Evolutionary conservation across 805 yeast species (phyloP).

Genomic region (Wickerhamomyces bovis): DNA sequence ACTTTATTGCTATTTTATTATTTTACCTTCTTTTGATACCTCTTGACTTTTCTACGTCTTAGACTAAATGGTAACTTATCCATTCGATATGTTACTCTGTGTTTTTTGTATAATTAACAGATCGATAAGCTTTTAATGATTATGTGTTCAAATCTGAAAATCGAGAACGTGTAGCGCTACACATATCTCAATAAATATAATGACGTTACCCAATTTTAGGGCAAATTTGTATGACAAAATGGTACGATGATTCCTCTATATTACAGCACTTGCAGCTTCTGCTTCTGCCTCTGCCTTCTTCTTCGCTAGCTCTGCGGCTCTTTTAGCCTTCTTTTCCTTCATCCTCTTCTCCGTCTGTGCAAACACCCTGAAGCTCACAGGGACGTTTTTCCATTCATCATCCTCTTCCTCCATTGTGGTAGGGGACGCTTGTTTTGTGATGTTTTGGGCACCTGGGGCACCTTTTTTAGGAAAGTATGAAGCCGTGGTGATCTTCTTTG

Average conservation of each 20-base stretch:
- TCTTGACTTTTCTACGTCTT: not conserved
- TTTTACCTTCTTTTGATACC: not conserved
- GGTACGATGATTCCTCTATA: not conserved
- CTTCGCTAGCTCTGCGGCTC: slow-evolving; percentile 21
- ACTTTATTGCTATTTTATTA: not conserved
- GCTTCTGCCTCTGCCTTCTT: slow-evolving; percentile 4
- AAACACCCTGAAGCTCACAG: slow-evolving; percentile 72
- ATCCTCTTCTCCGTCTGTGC: slow-evolving; percentile 74
- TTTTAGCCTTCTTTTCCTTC: slow-evolving; percentile 27
- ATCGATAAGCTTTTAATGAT: not conserved
- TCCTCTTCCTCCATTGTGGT: slow-evolving; percentile 30
- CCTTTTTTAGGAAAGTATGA: slow-evolving; percentile 30
- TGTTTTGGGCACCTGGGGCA: slow-evolving; percentile 27
- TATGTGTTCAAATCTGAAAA: too few relatives aligned
- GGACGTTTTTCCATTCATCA: slow-evolving; percentile 55
- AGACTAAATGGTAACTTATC: too few relatives aligned
- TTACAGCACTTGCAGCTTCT: slow-evolving; percentile 2
- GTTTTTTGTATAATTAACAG: too few relatives aligned
- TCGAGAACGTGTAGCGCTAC: too few relatives aligned
- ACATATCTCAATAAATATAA: too few relatives aligned
- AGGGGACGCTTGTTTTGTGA: slow-evolving; percentile 13
- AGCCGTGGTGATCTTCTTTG: slow-evolving; percentile 22
- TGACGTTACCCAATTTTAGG: too few relatives aligned
- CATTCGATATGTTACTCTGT: too few relatives aligned
- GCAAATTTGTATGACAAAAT: too few relatives aligned